A percentile compares a stretch with the other conserved stretches of the same genome.
These are phyloP conservation scores for Cryptococcus wingfieldii DNA, from an alignment of 1,284 basidiomycete genomes.

Conservation along the genomic window DNA sequence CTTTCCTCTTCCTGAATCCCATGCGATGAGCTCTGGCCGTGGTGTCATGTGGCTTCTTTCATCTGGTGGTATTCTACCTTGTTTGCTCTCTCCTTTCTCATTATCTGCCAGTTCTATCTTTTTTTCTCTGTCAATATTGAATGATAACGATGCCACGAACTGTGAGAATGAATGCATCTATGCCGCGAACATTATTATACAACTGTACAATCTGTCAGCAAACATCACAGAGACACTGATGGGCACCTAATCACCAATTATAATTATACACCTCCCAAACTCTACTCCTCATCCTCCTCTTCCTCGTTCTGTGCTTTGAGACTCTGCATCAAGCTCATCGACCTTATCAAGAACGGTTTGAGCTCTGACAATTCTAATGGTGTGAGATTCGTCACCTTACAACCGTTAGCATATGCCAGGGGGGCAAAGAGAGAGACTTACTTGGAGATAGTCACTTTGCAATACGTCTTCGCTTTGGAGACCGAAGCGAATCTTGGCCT, in stretches of 20 bases:
- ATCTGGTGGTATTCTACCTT: neutral
- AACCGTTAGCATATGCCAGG: neutral
- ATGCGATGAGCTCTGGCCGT: neutral
- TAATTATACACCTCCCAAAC: too few species aligned
- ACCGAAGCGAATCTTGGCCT: constrained; percentile 86
- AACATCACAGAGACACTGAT: too few species aligned
- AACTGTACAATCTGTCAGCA: neutral
- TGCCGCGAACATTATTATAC: neutral
- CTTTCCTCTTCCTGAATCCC: neutral
- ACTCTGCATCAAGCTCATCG: constrained; percentile 64
- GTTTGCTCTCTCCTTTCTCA: neutral
- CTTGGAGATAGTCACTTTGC: constrained; percentile 60
- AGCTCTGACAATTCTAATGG: constrained; percentile 91
- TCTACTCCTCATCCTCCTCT: constrained; percentile 1
- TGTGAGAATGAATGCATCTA: constrained; percentile 1
- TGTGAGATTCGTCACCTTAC: constrained; percentile 75
- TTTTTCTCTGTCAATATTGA: neutral
- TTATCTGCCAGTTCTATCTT: neutral
- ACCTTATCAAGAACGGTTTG: constrained; percentile 77
- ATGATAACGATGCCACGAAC: constrained; percentile 1
- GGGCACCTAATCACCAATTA: too few species aligned
- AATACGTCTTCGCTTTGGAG: constrained; percentile 63
- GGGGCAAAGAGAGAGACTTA: constrained; percentile 44
- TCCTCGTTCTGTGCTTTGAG: constrained; percentile 23
- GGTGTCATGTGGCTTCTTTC: neutral